Base-by-base conservation (phyloP, 176 grass and related monocot species). In the Carex scoparia region DNA sequence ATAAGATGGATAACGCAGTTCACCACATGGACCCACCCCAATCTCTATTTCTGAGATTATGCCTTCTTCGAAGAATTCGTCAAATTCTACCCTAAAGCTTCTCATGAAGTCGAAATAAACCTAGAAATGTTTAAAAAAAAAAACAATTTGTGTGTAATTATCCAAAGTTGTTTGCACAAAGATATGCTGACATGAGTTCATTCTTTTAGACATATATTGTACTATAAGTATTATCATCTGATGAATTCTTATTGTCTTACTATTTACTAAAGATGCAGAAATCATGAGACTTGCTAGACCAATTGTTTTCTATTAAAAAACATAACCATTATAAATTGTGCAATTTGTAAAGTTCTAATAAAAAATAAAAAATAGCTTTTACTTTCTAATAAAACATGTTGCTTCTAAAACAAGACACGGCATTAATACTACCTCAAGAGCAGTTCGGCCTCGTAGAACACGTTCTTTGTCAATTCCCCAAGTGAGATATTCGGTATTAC, bases 61-160 rank as follows among this genome's bases (percentile, higher is more conserved):
- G 2, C 85, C 92, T 69, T 98, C 89, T 90, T 94, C 92, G 80
- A 98, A 98, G 55, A 90, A 98, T 42, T 94, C 89, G 19, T 98
- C 84, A 16, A 94, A 93, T 76, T 94, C 95, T 82, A 98, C 89
- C 33, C 92, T 88, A 48, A 98, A 98, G 69, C 91, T 98, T 85
- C 95, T 91, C 95, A 98, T 98, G 80, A 87, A 98, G 83, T 98
- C 95, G 85, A 98, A 98, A 84, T 98, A 98, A 35, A 98, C 95
- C 95, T 98, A 51, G 48, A 87, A 65, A 44, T 46, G 5, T 46
- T 16, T 61, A 44, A 7, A 46, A 27, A 51, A 60, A 61, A 9
- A 51, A 51, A 61, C 48, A 51, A 51, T 15, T 81, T 55, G 18
- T 13, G 37, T 65, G 70, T 75, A 53, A 75, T 10, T 19, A 75